These are phyloP conservation scores for Aeschynomene evenia DNA, from an alignment of 306 rosid genomes.

Conservation along the genomic window DNA sequence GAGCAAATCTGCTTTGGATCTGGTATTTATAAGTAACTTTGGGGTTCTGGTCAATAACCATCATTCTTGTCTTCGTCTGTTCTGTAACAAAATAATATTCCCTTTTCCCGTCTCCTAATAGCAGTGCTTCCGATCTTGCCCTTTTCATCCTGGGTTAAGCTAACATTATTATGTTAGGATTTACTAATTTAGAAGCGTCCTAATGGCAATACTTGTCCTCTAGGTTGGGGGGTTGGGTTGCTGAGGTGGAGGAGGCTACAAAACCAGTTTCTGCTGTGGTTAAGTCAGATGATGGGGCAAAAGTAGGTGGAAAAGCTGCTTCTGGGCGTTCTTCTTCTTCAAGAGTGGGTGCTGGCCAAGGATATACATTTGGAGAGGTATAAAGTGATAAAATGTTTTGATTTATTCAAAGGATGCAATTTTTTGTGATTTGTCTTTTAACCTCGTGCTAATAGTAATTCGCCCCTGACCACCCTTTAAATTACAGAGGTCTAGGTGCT, in stretches of 20 bases:
- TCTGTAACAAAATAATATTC: constrained; percentile 1
- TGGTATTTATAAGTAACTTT: not conserved
- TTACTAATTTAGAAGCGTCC: constrained; percentile 1
- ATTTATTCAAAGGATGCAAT: not conserved
- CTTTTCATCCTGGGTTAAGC: constrained; percentile 3
- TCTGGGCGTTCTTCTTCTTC: constrained; percentile 51
- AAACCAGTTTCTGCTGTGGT: constrained; percentile 59
- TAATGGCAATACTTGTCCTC: constrained; percentile 17
- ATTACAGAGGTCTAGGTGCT: constrained; percentile 74
- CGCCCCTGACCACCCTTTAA: not conserved
- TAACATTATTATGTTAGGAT: not conserved
- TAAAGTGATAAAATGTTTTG: constrained; percentile 1
- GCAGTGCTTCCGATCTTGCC: constrained; percentile 6
- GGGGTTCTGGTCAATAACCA: constrained; percentile 7
- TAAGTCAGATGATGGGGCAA: constrained; percentile 79
- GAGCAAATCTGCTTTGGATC: not conserved
- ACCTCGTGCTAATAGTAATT: not conserved
- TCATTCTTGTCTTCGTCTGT: too few relatives aligned
- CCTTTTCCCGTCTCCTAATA: not conserved
- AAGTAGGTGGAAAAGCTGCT: constrained; percentile 76
- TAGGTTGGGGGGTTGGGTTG: constrained; percentile 42
- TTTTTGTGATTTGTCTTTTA: not conserved
- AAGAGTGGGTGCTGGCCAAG: constrained; percentile 96
- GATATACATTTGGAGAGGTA: constrained; percentile 98
- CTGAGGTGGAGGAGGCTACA: constrained; percentile 80